These are phyloP conservation scores for Fomes fomentarius DNA, from an alignment of 1,284 basidiomycete species.

Conservation along the genomic window DNA sequence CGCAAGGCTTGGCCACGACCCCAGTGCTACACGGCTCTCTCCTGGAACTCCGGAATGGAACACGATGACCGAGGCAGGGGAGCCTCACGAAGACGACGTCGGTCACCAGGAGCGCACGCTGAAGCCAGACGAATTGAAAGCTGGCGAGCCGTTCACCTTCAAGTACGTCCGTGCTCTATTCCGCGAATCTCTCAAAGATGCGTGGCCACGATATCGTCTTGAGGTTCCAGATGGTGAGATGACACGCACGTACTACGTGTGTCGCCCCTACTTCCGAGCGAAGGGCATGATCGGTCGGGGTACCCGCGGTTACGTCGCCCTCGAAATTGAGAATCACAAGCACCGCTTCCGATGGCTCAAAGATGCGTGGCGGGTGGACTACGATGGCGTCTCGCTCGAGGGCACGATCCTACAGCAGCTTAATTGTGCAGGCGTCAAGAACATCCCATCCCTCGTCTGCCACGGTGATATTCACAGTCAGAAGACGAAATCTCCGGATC, in stretches of 20 bases:
- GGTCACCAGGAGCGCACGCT: not conserved
- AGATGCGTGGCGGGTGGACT: not conserved
- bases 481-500: not conserved
- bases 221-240: conserved; percentile 2
- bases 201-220: conserved; percentile 13
- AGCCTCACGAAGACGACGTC: not conserved
- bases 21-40: conserved; percentile 4
- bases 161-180: conserved; percentile 10
- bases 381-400: not conserved
- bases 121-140: not conserved
- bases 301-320: conserved; percentile 4
- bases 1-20: conserved; percentile 25
- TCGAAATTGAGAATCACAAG: not conserved
- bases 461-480: conserved; percentile 3
- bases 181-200: not conserved
- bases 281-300: conserved; percentile 2
- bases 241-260: not conserved
- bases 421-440: not conserved
- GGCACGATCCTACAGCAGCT: not conserved
- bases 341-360: not conserved
- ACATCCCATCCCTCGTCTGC: not conserved
- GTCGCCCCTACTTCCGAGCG: not conserved
- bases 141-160: not conserved
- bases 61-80: conserved; percentile 7
- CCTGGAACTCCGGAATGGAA: not conserved